phyloP scores from a whole-genome alignment of 768 basidiomycete genomes.

The Rhodotorula graminis region DNA sequence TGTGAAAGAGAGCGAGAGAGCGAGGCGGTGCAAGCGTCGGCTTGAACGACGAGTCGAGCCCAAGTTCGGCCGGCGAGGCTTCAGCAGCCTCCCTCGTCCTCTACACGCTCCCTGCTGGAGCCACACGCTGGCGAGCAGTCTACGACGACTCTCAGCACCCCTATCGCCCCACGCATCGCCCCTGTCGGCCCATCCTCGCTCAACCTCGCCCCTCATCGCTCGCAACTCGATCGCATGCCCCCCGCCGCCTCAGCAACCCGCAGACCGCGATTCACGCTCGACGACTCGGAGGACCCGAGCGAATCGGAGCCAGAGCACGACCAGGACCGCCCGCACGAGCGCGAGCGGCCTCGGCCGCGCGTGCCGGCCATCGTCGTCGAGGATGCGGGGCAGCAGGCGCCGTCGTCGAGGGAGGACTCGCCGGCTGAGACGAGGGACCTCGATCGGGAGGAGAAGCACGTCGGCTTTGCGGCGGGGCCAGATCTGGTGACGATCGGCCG shows the following conservation, averaged over 20 bases:
- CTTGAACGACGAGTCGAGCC: background rate
- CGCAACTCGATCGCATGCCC: background rate
- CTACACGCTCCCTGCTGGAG: too few species aligned
- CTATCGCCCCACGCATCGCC: too few species aligned
- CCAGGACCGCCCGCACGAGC: background rate
- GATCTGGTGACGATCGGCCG: too few species aligned
- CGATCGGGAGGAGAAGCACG: slow-evolving; percentile 21
- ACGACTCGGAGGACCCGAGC: slow-evolving; percentile 5
- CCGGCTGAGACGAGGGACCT: background rate
- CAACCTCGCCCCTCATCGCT: background rate
- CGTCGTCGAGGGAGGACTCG: background rate
- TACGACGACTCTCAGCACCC: too few species aligned
- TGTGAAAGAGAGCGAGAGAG: too few species aligned
- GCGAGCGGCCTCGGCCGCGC: background rate
- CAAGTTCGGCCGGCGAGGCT: background rate
- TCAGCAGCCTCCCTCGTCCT: too few species aligned
- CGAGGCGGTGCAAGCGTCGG: too few species aligned
- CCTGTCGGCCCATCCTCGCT: background rate
- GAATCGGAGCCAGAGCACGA: background rate
- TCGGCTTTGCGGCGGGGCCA: slow-evolving; percentile 9
- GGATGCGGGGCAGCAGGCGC: background rate
- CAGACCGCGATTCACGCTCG: slow-evolving; percentile 11
- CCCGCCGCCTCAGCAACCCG: background rate
- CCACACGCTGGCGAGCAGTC: too few species aligned
- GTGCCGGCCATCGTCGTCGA: slow-evolving; percentile 20